Evolutionary conservation across 257 asterid species (phyloP), one percentile per base, ranked within the genome.

Genomic region (Solanum sitiens): DNA sequence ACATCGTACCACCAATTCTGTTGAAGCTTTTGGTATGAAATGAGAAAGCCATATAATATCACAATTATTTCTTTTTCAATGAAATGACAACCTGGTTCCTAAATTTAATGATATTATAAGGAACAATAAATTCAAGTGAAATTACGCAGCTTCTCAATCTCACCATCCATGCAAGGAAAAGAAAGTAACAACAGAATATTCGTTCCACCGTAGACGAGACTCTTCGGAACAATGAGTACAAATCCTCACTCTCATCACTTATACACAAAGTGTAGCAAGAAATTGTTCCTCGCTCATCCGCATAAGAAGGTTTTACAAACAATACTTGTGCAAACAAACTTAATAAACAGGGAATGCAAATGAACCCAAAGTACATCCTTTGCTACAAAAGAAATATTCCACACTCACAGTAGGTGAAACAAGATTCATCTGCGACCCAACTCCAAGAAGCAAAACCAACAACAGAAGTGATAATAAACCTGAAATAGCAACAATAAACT

Each of bases 321-420:
- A 47, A 80, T 18, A 80, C 9, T 9, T 27, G 25, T 15, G 65
- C 4, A 79, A 42, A 4, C 85, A 79, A 79, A 45, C 11, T 45
- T 27, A 47, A 47, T 80, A 32, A 30, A 80, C 30, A 86, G 20
- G 87, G 53, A 44, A 25, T 30, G 72, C 71, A 47, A 76, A 42
- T 72, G 71, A 30, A 23, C 5, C 35, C 7, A 70, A 79, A 44
- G 67, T 79, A 45, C 15, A 27, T 45, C 42, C 40, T 27, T 45
- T 79, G 85, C 67, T 44, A 47, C 27, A 75, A 7, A 67, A 77
- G 35, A 79, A 89, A 6, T 32, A 44, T 6, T 13, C 40, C 77
- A 45, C 37, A 89, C 98, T 91, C 89, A 97, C 99, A 44, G 96
- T 91, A 63, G 90, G 94, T 53, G 98, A 92, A 74, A 95, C 89